Evolutionary conservation across 2,329 filamentous ascomycete genomes (phyloP), one percentile per base, ranked within the genome.

Genomic region (Xylariaceae sp.): DNA sequence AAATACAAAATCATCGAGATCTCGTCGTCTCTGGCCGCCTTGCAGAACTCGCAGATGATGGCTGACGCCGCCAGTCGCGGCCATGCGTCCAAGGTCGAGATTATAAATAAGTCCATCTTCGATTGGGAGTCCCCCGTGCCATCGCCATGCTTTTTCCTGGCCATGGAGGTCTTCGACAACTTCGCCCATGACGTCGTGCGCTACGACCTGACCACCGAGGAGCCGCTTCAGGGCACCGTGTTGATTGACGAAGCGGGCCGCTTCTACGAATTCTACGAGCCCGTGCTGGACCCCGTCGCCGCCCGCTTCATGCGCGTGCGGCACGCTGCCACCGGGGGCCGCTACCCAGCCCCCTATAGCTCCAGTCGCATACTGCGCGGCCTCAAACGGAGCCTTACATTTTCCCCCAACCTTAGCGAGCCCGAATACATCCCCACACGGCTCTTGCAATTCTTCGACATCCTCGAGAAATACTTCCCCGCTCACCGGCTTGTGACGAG

Each of bases 101-200:
- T 99, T 69, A 86, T 97, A 73, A 96, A 97, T 74, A 83, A 85
- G 64, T 95, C 89, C 67, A 88, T 99, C 68, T 97, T 99, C 68
- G 90, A 96, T 71, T 99, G 94, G 92, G 77, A 87, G 61, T 82
- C 83, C 46, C 89, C 88, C 62, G 89, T 96, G n/a, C 87, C 90
- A 6, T 88, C 87, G 2, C 94, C 92, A 0, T 97, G 94, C 76
- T 99, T 95, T 78, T 97, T 99, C 77, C 82, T 99, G 42, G 94
- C 92, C 44, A 87, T 99, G 73, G 94, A 99, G 73, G 94, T 99
- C 62, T 96, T 96, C 67, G 94, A 99, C 76, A 99, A 99, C 74
- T 97, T 99, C 70, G 86, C 90, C 37, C 95, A 99, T 75, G 94
- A 99, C 74, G 82, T 86, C 56, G 84, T 99, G 59, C 91, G 95